Percentiles rank a stretch among this genome's conserved stretches.
These are phyloP conservation scores for Forsythia viridissima DNA, from an alignment of 257 asterid species.

Conservation along the genomic window DNA sequence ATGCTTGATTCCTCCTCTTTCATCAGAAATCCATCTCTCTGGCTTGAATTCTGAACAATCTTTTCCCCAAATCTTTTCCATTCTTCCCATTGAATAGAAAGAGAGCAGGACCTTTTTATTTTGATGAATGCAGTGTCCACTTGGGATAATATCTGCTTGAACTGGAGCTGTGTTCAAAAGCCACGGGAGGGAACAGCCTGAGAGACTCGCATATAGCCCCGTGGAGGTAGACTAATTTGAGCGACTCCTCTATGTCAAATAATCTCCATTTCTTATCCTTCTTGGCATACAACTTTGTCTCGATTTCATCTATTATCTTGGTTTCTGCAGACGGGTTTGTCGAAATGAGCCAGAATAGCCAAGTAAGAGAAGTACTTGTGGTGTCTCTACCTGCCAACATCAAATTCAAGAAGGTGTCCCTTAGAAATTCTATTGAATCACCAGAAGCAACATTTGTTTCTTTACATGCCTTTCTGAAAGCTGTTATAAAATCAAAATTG, in stretches of 20 bases:
- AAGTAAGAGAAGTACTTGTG: slow-evolving; percentile 24
- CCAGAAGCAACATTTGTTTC: too few relatives aligned
- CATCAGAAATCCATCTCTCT: slow-evolving; percentile 25
- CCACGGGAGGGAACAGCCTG: slow-evolving; percentile 23
- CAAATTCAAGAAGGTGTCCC: slow-evolving; percentile 14
- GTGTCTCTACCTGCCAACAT: slow-evolving; percentile 25
- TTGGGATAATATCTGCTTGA: slow-evolving; percentile 11
- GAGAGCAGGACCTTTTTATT: slow-evolving; percentile 8
- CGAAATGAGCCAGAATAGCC: slow-evolving; percentile 27
- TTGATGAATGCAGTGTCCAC: not conserved
- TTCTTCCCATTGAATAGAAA: slow-evolving; percentile 23
- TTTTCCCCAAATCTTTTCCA: slow-evolving; percentile 24
- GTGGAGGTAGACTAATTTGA: slow-evolving; percentile 19
- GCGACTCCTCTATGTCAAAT: not conserved
- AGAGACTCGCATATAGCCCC: slow-evolving; percentile 28
- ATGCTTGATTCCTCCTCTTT: not conserved
- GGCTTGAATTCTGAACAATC: slow-evolving; percentile 30
- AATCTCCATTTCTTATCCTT: not conserved
- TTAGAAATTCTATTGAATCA: not conserved
- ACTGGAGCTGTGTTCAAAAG: slow-evolving; percentile 24
- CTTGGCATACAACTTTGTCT: not conserved
- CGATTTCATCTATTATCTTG: too few relatives aligned
- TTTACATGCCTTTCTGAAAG: too few relatives aligned
- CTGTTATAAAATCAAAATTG: too few relatives aligned
- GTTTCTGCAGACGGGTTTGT: too few relatives aligned